A percentile compares a stretch with the other conserved stretches of the same genome.
phyloP scores from a whole-genome alignment of 768 basidiomycete genomes.

The Boletus rubescentipes region DNA sequence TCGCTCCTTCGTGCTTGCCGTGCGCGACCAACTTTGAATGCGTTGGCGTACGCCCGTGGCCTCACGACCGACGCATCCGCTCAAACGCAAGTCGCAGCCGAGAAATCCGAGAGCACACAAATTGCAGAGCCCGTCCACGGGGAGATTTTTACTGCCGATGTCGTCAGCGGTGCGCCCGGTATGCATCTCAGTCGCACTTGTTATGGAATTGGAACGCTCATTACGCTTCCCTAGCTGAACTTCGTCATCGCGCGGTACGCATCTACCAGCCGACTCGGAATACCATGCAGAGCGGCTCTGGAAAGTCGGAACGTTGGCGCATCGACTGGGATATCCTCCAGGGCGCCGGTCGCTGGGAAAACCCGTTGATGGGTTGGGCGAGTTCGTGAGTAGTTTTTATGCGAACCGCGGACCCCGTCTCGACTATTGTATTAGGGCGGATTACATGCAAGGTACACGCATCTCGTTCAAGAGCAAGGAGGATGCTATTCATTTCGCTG shows the following conservation, averaged over 20 bases:
- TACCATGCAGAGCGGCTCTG: constrained; percentile 92
- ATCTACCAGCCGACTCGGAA: constrained; percentile 92
- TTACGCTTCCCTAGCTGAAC: constrained; percentile 53
- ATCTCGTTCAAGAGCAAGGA: constrained; percentile 83
- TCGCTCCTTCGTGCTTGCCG: constrained; percentile 52
- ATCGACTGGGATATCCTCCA: constrained; percentile 93
- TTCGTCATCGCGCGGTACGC: constrained; percentile 83
- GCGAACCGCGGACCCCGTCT: background rate
- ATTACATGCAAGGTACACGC: constrained; percentile 93
- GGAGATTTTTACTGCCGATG: constrained; percentile 75
- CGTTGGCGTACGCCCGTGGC: constrained; percentile 15
- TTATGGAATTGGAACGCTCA: background rate
- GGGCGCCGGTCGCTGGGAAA: constrained; percentile 94
- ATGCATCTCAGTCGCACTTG: constrained; percentile 25
- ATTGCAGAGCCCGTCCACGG: constrained; percentile 46
- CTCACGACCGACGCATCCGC: constrained; percentile 19
- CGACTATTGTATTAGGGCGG: constrained; percentile 54
- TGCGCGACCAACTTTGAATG: constrained; percentile 25
- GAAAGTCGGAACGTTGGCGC: constrained; percentile 85
- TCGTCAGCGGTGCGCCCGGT: constrained; percentile 87
- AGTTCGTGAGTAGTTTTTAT: constrained; percentile 68
- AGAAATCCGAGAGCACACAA: constrained; percentile 31
- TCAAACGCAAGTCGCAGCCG: constrained; percentile 21
- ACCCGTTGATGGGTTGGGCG: constrained; percentile 96
- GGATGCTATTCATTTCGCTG: constrained; percentile 92